Percentiles rank a stretch among this genome's conserved stretches.
Conservation (phyloP, 2,329 filamentous ascomycete species). For the Emericellopsis atlantica region DNA sequence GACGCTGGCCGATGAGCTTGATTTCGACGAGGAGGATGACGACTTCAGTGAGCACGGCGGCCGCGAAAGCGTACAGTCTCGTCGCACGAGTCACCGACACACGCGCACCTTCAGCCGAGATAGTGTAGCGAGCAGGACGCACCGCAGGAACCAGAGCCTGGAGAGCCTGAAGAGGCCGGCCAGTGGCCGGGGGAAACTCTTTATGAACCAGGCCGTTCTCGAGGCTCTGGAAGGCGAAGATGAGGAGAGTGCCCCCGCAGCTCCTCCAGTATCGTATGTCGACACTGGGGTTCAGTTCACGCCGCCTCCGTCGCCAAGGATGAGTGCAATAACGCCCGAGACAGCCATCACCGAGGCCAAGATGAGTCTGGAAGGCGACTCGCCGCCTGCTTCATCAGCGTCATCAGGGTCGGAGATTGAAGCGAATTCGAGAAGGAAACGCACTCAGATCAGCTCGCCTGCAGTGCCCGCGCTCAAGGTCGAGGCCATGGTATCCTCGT, state of each 20-base stretch:
- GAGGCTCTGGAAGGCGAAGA: slow-evolving; percentile 44
- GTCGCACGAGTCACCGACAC: slow-evolving; percentile 28
- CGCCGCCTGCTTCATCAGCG: slow-evolving; percentile 7
- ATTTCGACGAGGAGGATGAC: slow-evolving; percentile 67
- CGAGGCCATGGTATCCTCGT: slow-evolving; percentile 48
- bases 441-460: slow-evolving; percentile 43
- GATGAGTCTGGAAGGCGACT: slow-evolving; percentile 23
- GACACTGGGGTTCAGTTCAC: slow-evolving; percentile 76
- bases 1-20: slow-evolving; percentile 82
- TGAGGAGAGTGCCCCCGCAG: slow-evolving; percentile 12
- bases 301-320: slow-evolving; percentile 61
- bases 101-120: slow-evolving; percentile 44
- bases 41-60: slow-evolving; percentile 46
- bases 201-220: slow-evolving; percentile 40
- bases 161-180: slow-evolving; percentile 44
- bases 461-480: slow-evolving; percentile 29
- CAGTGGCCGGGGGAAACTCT: slow-evolving; percentile 40
- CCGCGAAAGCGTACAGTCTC: slow-evolving; percentile 47
- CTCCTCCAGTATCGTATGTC: slow-evolving; percentile 34
- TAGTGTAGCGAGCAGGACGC: slow-evolving; percentile 33
- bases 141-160: slow-evolving; percentile 43
- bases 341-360: slow-evolving; percentile 21
- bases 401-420: slow-evolving; percentile 48
- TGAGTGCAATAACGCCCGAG: slow-evolving; percentile 23
- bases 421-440: slow-evolving; percentile 62